Base-by-base conservation (phyloP, 495 filamentous ascomycete genomes). In the Lasiosphaeria miniovina region DNA sequence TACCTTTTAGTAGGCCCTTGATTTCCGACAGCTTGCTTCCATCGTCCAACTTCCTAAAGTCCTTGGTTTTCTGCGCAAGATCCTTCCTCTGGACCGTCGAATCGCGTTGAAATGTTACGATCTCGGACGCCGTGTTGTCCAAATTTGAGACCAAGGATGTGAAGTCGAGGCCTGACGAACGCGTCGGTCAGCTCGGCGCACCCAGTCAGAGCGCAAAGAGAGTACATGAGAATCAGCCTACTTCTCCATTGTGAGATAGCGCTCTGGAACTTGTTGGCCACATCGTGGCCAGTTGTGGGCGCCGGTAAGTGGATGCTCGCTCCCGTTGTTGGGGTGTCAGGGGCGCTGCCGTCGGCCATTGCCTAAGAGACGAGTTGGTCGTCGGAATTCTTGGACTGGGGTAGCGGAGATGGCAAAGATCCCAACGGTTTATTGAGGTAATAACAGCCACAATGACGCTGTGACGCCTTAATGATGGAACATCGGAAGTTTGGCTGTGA, bases 201-300 rank as follows among this genome's bases (percentile, higher is more conserved):
- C 10, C 46, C 36, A 10, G 46, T 49, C 36, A 67, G 7, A n/a
- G 52, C 40, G 34, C 41, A 54, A 46, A 14, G 11, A 46, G 15
- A 46, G 49, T 57, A 46, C 8, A 34, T 15, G 41, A 7, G 48
- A 57, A 31, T 12, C 8, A 24, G 38, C 79, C 46, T 84, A 98
- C 93, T 92, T 84, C 93, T 88, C 94, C 94, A 99, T 69, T 93
- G 88, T 52, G 92, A 89, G 63, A 99, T 93, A 64, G 94, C 94
- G 61, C 84, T 87, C 74, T 97, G 93, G 74, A 98, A 98, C 74
- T 94, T 95, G 80, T 93, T 95, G 59, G 86, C 84, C 36, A 83
- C 83, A 58, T 88, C 84, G 36, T 61, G 62, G 61, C 31, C 32
- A 9, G 54, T 49, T 15, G 24, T 14, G 38, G 38, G 6, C 4